Percentiles rank a stretch among this genome's conserved stretches.
Evolutionary conservation across 1,284 basidiomycete genomes (phyloP).

Genomic region (Fistulinella cinereoalba): DNA sequence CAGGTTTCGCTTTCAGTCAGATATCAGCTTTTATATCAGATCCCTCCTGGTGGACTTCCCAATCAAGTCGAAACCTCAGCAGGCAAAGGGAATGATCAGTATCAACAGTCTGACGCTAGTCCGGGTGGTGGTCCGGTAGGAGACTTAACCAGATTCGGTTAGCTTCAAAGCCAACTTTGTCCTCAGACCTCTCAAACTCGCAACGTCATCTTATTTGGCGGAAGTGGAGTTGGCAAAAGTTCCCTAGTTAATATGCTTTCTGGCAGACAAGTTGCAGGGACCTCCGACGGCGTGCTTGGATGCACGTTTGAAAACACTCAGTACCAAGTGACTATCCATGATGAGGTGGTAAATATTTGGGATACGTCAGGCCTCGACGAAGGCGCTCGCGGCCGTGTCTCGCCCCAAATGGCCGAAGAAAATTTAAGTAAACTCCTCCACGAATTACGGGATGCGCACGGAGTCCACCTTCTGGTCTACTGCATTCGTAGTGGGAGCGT

Average conservation of each 20-base stretch:
- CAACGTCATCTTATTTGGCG: conserved; percentile 31
- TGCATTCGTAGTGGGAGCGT: conserved; percentile 32
- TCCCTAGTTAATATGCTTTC: conserved; percentile 32
- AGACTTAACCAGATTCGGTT: not conserved
- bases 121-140: conserved; percentile 13
- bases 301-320: conserved; percentile 29
- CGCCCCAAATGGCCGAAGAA: conserved; percentile 24
- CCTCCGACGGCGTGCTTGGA: conserved; percentile 27
- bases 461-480: conserved; percentile 34
- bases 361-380: conserved; percentile 33
- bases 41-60: too few species aligned
- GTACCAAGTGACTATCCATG: conserved; percentile 16
- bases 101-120: not conserved
- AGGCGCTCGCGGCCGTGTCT: conserved; percentile 25
- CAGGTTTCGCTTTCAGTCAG: too few species aligned
- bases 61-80: too few species aligned
- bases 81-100: not conserved
- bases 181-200: conserved; percentile 8
- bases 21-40: too few species aligned
- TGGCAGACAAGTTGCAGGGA: conserved; percentile 22
- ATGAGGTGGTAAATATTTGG: conserved; percentile 27
- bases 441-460: conserved; percentile 24
- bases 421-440: conserved; percentile 24
- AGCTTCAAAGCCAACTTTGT: not conserved
- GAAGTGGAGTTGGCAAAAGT: conserved; percentile 35